Evolutionary conservation across 148 eudicot genomes (phyloP), one percentile per base, ranked within the genome.

Genomic region (Cornus florida): DNA sequence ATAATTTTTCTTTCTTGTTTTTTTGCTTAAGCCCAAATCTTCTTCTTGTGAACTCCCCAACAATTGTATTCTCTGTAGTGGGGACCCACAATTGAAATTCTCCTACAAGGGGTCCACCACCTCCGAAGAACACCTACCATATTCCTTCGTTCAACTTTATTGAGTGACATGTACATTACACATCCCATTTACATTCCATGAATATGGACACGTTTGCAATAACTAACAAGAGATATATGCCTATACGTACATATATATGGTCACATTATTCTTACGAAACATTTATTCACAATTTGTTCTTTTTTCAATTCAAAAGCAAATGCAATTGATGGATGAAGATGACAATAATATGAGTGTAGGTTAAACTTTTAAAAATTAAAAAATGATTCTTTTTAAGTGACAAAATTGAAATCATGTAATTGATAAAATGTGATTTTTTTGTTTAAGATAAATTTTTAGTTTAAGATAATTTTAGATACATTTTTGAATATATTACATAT

Each of bases 61-160:
- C 9, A 14, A 32, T 31, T 14, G 10, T 31, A 31, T 60, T 56
- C 19, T 20, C 8, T 20, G 24, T 2, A 6, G 66, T 62, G 20
- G 66, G 66, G 66, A 62, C 66, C 66, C 66, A 62, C 66, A 62
- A 17, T 62, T n/a, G 66, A 62, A 62, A 62, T 62, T 62, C 20
- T 62, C 66, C 66, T 20, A 17, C 8, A 62, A 62, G 6, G 7
- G 66, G 23, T 6, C 66, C 23, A 62, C 66, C 66, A 62, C 7
- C 22, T 62, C 66, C 9, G 23, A 6, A n/a, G 66, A 57, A 13
- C 62, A 57, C 62, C 19, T 57, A 57, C 23, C 66, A 62, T 62
- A 62, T 62, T 62, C 24, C 23, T 13, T 62, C 7, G 8, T 20
- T 62, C 24, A 62, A 62, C 23, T 62, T 57, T 62, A 62, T 19